These are phyloP conservation scores for Blastobotrys capitulatus DNA, from an alignment of 1,139 yeast species.

Conservation along the genomic window DNA sequence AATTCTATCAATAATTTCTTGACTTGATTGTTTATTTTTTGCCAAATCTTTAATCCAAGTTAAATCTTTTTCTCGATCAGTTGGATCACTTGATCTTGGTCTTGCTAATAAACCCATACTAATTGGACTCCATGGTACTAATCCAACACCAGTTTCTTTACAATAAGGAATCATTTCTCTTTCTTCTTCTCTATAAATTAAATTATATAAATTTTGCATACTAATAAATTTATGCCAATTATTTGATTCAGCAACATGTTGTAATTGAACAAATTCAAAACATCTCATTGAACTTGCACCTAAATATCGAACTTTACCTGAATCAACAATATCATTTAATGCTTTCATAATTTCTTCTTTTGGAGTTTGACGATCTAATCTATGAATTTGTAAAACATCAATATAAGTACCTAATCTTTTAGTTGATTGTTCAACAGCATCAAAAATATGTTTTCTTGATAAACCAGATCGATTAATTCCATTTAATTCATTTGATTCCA, in stretches of 20 bases:
- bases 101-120: slow-evolving; percentile 46
- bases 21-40: slow-evolving; percentile 18
- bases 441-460: slow-evolving; percentile 47
- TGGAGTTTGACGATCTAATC: slow-evolving; percentile 43
- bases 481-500: slow-evolving; percentile 35
- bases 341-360: slow-evolving; percentile 52
- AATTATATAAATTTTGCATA: slow-evolving; percentile 55
- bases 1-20: slow-evolving; percentile 46
- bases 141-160: slow-evolving; percentile 42
- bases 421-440: slow-evolving; percentile 46
- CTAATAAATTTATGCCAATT: slow-evolving; percentile 53
- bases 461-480: slow-evolving; percentile 36
- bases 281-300: slow-evolving; percentile 55
- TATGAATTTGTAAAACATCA: slow-evolving; percentile 73
- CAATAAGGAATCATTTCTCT: slow-evolving; percentile 54
- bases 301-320: slow-evolving; percentile 47
- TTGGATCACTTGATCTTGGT: slow-evolving; percentile 27
- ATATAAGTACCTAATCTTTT: slow-evolving; percentile 62
- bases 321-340: slow-evolving; percentile 45
- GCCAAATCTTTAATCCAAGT: neutral
- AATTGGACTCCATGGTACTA: slow-evolving; percentile 50
- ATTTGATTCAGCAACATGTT: slow-evolving; percentile 45
- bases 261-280: slow-evolving; percentile 43
- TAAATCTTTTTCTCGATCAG: neutral
- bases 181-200: slow-evolving; percentile 56